Base-by-base conservation (phyloP, 805 yeast species). In the Saccharomycopsis amapae region DNA sequence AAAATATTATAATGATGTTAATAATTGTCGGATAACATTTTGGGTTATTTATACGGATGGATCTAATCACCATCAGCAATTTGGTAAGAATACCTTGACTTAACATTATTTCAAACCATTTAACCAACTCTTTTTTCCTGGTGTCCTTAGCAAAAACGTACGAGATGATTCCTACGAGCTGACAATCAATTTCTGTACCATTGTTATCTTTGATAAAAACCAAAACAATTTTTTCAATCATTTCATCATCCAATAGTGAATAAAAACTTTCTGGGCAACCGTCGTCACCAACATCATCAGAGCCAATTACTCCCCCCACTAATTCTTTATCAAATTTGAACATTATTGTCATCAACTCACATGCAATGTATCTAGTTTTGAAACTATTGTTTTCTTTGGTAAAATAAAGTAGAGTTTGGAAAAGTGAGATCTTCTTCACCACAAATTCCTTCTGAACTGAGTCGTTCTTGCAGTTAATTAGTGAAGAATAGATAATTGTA, bases 291-390 rank as follows among this genome's bases (percentile, higher is more conserved):
- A 36, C 31, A n/a, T n/a, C n/a, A n/a, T n/a, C n/a, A n/a, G 19
- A 18, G 15, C 25, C 17, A 18, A 10, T 4, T 7, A 9, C 33
- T 4, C 10, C n/a, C n/a, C n/a, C n/a, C n/a, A n/a, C 5, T 9
- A 47, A 18, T 19, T 44, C 52, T 34, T 46, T 50, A 60, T 85
- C 94, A 50, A 85, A 76, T 55, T 82, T 82, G 67, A 85, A 84
- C 10, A 85, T 67, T 62, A 84, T 75, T 0, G 72, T 67, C 2
- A 60, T 57, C 9, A 62, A 44, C 1, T 63, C 65, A 22, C 51
- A 46, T 20, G 51, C 35, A 28, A 50, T 46, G 20, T 47, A 46
- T 22, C 50, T 23, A 7, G 40, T 38, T 38, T 50, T 50, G 45
- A 50, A 43, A 25, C 43, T 43, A 28, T 46, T 46, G 26, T 38